Conservation (phyloP, 1,284 basidiomycete species). For the Cutaneotrichosporon mucoides region DNA sequence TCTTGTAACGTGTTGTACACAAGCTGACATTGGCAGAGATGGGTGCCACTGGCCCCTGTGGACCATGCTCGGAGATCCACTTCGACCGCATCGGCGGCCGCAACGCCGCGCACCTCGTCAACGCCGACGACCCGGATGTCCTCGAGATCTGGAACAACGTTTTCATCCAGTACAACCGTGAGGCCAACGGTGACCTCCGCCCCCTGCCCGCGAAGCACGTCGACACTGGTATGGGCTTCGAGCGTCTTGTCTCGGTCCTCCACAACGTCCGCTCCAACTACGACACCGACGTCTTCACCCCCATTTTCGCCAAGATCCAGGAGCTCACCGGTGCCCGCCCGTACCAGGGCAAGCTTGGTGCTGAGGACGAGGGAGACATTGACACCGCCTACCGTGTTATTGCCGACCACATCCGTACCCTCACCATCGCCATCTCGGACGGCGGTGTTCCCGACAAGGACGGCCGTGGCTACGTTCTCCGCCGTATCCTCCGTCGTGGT, state of each 20-base stretch:
- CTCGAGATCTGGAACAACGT: slow-evolving; percentile 99
- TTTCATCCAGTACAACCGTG: slow-evolving; percentile 98
- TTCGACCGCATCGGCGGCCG: slow-evolving; percentile 87
- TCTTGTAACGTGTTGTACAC: neutral
- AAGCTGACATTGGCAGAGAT: slow-evolving; percentile 62
- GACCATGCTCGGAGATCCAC: slow-evolving; percentile 97
- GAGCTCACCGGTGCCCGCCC: slow-evolving; percentile 82
- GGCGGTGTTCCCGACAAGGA: slow-evolving; percentile 95
- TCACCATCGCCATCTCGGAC: slow-evolving; percentile 93
- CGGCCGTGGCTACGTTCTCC: slow-evolving; percentile 93
- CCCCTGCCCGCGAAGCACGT: slow-evolving; percentile 88
- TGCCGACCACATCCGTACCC: slow-evolving; percentile 92
- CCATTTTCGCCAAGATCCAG: slow-evolving; percentile 83
- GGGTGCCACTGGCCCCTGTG: slow-evolving; percentile 96
- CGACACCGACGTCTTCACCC: slow-evolving; percentile 91
- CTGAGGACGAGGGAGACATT: slow-evolving; percentile 88
- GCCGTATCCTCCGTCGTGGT: slow-evolving; percentile 89
- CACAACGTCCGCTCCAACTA: slow-evolving; percentile 94
- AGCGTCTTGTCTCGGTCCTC: slow-evolving; percentile 89
- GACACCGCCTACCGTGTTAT: slow-evolving; percentile 97
- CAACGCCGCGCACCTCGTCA: slow-evolving; percentile 87
- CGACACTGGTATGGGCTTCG: slow-evolving; percentile 98
- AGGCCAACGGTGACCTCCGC: slow-evolving; percentile 76
- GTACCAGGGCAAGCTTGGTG: slow-evolving; percentile 86
- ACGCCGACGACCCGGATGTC: slow-evolving; percentile 93